A percentile compares a stretch with the other conserved stretches of the same genome.
phyloP scores from a whole-genome alignment of 768 basidiomycete species.

The Glaciozyma antarctica region DNA sequence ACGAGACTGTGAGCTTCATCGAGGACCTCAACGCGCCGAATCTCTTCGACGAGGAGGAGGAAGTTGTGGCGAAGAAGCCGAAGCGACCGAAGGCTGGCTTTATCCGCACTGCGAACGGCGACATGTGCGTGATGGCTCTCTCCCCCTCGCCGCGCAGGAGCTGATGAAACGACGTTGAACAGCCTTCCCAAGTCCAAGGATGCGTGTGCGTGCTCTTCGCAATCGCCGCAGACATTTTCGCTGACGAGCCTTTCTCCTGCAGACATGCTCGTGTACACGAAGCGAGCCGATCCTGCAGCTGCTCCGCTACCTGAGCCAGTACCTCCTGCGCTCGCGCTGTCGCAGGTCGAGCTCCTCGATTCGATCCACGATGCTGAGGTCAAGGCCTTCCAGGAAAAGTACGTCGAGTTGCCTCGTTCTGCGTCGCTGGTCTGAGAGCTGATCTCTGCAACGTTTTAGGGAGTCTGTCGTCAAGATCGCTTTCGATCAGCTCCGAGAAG shows the following conservation, averaged over 20 bases:
- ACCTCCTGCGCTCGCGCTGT: constrained; percentile 48
- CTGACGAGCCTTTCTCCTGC: background rate
- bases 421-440: too few species aligned
- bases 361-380: constrained; percentile 50
- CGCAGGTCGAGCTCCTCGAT: constrained; percentile 52
- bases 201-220: constrained; percentile 18
- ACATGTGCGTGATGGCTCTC: background rate
- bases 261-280: constrained; percentile 82
- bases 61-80: constrained; percentile 39
- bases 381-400: constrained; percentile 44
- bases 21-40: constrained; percentile 34
- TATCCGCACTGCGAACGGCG: constrained; percentile 1
- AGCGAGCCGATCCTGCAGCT: constrained; percentile 38
- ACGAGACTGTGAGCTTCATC: constrained; percentile 59
- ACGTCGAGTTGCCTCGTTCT: background rate
- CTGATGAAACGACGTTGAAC: background rate
- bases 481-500: constrained; percentile 50
- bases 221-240: accelerated
- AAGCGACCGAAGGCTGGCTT: constrained; percentile 5
- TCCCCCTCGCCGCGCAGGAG: accelerated
- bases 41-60: constrained; percentile 28
- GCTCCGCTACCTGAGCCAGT: background rate
- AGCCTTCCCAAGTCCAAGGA: constrained; percentile 34
- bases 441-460: background rate
- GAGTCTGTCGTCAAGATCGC: constrained; percentile 31